Conservation (phyloP, 257 asterid genomes). For the Jacaranda mimosifolia region DNA sequence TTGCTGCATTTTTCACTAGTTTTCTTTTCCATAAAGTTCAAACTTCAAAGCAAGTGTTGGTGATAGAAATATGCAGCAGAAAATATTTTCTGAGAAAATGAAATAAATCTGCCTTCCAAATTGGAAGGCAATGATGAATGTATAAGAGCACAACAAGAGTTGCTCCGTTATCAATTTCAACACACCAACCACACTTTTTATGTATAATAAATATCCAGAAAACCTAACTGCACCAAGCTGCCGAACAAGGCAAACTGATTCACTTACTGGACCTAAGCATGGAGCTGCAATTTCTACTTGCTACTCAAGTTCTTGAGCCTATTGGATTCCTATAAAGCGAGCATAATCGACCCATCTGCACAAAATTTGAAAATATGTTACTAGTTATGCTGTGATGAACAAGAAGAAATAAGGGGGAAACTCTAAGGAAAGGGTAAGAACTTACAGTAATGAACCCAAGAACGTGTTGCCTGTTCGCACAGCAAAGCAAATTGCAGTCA, state of each 20-base stretch:
- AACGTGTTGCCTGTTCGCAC: slow-evolving; percentile 95
- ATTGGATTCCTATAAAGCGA: slow-evolving; percentile 84
- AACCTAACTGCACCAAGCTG: slow-evolving; percentile 33
- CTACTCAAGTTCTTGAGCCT: slow-evolving; percentile 55
- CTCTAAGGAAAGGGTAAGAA: slow-evolving; percentile 16
- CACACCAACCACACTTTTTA: neutral
- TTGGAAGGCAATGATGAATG: slow-evolving; percentile 4
- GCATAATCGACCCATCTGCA: slow-evolving; percentile 97
- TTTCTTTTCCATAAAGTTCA: neutral
- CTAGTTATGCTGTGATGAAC: neutral
- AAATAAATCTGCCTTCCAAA: neutral
- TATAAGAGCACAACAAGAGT: neutral
- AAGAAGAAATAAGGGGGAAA: neutral
- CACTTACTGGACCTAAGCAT: neutral
- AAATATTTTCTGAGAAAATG: slow-evolving; percentile 7
- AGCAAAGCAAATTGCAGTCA: slow-evolving; percentile 91
- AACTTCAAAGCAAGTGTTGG: neutral
- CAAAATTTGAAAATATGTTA: slow-evolving; percentile 11
- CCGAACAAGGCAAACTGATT: neutral
- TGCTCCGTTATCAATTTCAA: slow-evolving; percentile 24
- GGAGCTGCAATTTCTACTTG: slow-evolving; percentile 26
- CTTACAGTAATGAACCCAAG: slow-evolving; percentile 89
- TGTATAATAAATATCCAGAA: slow-evolving; percentile 26
- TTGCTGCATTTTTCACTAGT: neutral
- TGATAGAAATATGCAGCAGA: neutral